A percentile compares a stretch with the other conserved stretches of the same genome.
These are phyloP conservation scores for Aureobasidium subglaciale DNA, from an alignment of 2,329 filamentous ascomycete genomes.

Conservation along the genomic window DNA sequence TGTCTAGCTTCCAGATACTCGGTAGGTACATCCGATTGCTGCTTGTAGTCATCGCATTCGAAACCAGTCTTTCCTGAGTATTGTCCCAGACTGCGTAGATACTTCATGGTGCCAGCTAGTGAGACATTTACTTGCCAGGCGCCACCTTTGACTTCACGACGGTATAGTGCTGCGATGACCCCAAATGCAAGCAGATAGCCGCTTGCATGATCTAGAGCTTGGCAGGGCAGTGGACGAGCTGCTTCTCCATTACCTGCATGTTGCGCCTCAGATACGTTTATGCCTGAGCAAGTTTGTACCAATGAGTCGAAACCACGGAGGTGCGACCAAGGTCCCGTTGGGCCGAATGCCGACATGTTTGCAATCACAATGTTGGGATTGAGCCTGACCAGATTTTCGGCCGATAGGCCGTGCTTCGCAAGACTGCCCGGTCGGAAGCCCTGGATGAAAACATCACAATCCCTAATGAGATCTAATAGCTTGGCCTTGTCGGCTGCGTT, in stretches of 20 bases:
- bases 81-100: not conserved
- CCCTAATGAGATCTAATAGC: slow-evolving; percentile 28
- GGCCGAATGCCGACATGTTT: not conserved
- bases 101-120: not conserved
- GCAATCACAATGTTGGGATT: not conserved
- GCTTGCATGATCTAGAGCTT: not conserved
- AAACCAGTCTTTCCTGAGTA: not conserved
- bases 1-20: not conserved
- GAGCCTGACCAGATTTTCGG: not conserved
- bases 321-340: not conserved
- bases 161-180: not conserved
- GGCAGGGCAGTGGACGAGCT: not conserved
- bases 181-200: not conserved
- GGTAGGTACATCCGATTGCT: not conserved
- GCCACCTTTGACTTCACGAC: not conserved
- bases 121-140: not conserved
- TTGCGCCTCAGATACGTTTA: not conserved
- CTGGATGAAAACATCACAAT: slow-evolving; percentile 34
- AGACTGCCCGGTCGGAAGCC: not conserved
- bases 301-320: not conserved
- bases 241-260: not conserved
- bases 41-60: not conserved
- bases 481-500: slow-evolving; percentile 20
- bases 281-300: not conserved
- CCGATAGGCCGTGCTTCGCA: not conserved